These are phyloP conservation scores for Coemansia sp. DNA, from an alignment of 192 early-diverging fungal species.

Conservation along the genomic window DNA sequence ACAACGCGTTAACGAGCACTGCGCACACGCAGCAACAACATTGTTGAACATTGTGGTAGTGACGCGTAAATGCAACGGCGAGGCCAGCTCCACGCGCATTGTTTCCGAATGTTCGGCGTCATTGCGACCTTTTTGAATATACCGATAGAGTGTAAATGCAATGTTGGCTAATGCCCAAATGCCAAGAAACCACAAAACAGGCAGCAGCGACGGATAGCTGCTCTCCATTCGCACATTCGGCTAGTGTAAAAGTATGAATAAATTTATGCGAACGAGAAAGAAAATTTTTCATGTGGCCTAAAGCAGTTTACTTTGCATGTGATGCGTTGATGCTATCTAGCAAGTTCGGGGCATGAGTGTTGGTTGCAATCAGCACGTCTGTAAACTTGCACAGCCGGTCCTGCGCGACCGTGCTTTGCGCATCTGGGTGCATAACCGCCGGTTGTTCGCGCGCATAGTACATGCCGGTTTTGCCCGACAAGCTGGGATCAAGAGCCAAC, in stretches of 20 bases:
- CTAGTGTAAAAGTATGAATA: neutral
- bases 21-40: neutral
- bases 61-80: constrained; percentile 32
- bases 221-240: constrained; percentile 13
- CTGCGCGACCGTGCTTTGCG: constrained; percentile 15
- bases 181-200: constrained; percentile 12
- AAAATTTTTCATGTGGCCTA: neutral
- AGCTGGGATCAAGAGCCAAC: constrained; percentile 32
- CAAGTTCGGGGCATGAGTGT: constrained; percentile 37
- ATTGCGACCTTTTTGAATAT: neutral
- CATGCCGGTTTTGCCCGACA: constrained; percentile 33
- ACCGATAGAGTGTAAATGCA: neutral
- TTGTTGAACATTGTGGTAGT: constrained; percentile 15
- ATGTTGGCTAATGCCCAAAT: constrained; percentile 17
- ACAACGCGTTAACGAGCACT: neutral
- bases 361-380: constrained; percentile 34
- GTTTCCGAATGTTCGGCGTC: neutral
- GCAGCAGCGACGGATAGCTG: constrained; percentile 4
- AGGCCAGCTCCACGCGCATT: constrained; percentile 21
- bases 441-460: constrained; percentile 49
- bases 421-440: constrained; percentile 26
- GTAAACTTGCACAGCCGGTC: constrained; percentile 43
- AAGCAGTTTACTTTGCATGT: neutral
- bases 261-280: neutral
- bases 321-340: constrained; percentile 35